These are phyloP conservation scores for Aegilops bicornis DNA, from an alignment of 176 grass and related monocot genomes.

Conservation along the genomic window DNA sequence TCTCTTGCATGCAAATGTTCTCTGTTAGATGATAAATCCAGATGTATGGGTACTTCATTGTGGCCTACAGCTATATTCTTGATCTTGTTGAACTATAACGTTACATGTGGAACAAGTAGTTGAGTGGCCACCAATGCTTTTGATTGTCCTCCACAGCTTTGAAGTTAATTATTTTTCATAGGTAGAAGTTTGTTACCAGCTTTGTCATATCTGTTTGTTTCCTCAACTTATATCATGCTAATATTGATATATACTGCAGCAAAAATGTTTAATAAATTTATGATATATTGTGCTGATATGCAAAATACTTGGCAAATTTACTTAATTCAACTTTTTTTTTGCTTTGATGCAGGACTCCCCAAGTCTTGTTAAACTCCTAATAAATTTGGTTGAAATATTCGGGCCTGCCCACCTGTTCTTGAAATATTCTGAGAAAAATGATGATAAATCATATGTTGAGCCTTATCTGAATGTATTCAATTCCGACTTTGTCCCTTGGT, in stretches of 20 bases:
- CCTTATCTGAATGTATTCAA: conserved; percentile 66
- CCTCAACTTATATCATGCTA: too few species aligned
- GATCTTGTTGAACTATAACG: too few species aligned
- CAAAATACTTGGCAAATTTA: background rate
- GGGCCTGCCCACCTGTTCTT: conserved; percentile 52
- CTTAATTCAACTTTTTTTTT: conserved; percentile 25
- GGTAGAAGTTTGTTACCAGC: too few species aligned
- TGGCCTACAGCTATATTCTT: too few species aligned
- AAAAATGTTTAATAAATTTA: background rate
- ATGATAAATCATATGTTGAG: conserved; percentile 44
- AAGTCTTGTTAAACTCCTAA: conserved; percentile 63
- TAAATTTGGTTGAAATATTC: conserved; percentile 69
- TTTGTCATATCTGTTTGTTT: too few species aligned
- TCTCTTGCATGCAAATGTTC: background rate
- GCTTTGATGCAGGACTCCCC: conserved; percentile 64
- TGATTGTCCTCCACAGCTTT: too few species aligned
- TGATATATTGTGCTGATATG: background rate
- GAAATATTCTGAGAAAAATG: conserved; percentile 28
- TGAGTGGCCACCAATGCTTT: background rate
- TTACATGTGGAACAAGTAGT: background rate
- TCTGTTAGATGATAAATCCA: background rate
- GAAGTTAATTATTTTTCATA: too few species aligned
- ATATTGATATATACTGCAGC: background rate
- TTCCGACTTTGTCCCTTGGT: conserved; percentile 77
- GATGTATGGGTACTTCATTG: background rate